Evolutionary conservation across 805 yeast genomes (phyloP).

Genomic region (Jamesozyma lodderae): DNA sequence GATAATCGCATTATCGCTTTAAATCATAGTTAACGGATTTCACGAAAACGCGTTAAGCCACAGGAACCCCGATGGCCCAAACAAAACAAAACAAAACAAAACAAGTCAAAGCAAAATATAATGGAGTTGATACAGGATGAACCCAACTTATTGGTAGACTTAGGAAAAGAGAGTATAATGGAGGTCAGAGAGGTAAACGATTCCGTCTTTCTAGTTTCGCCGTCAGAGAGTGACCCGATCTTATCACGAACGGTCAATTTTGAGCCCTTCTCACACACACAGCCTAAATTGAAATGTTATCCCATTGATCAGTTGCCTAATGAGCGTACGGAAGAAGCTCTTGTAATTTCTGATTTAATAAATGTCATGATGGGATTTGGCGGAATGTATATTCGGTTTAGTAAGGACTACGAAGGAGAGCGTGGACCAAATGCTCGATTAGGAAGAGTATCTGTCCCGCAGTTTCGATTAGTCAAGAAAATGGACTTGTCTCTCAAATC

Average conservation of each 20-base stretch:
- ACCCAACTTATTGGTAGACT: no score
- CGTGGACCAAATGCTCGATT: conserved; percentile 8
- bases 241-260: conserved; percentile 27
- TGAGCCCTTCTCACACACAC: conserved; percentile 29
- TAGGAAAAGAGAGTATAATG: conserved; percentile 9
- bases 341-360: conserved; percentile 60
- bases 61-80: background rate
- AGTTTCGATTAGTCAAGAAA: conserved; percentile 59
- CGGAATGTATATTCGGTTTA: conserved; percentile 66
- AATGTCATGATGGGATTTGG: conserved; percentile 63
- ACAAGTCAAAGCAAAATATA: background rate
- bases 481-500: conserved; percentile 69
- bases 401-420: conserved; percentile 48
- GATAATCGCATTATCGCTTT: no score
- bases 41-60: background rate
- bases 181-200: conserved; percentile 23
- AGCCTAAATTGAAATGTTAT: conserved; percentile 33
- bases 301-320: conserved; percentile 33
- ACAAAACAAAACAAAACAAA: background rate
- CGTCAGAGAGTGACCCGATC: conserved; percentile 7
- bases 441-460: conserved; percentile 47
- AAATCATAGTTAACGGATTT: background rate
- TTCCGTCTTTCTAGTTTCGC: conserved; percentile 13
- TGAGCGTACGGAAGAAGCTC: conserved; percentile 58
- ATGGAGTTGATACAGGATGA: no score